These are phyloP conservation scores for Aspergillus sp. DNA, from an alignment of 2,329 filamentous ascomycete species.

Conservation along the genomic window DNA sequence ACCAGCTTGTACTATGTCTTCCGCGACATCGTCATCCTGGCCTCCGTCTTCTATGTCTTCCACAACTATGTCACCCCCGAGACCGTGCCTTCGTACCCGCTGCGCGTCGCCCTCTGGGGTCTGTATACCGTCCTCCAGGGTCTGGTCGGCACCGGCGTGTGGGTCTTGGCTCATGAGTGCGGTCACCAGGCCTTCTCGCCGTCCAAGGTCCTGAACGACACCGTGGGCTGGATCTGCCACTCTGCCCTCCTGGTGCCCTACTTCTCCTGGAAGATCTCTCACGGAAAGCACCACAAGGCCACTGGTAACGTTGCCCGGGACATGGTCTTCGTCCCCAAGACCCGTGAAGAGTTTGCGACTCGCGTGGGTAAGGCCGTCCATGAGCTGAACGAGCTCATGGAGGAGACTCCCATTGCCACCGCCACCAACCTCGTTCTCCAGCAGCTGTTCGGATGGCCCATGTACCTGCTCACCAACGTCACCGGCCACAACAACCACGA, in stretches of 20 bases:
- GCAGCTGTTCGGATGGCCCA: conserved; percentile 89
- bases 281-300: conserved; percentile 99
- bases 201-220: conserved; percentile 87
- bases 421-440: conserved; percentile 72
- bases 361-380: conserved; percentile 73
- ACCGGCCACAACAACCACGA: conserved; percentile 96
- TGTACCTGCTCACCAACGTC: conserved; percentile 88
- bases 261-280: conserved; percentile 99
- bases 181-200: conserved; percentile 95
- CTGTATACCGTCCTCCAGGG: conserved; percentile 80
- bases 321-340: conserved; percentile 98
- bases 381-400: conserved; percentile 82
- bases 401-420: conserved; percentile 90
- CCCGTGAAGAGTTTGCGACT: conserved; percentile 74
- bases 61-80: conserved; percentile 88
- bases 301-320: conserved; percentile 96
- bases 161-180: conserved; percentile 97
- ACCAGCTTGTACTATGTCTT: conserved; percentile 78
- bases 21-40: conserved; percentile 73
- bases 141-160: conserved; percentile 87
- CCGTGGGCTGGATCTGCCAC: conserved; percentile 88
- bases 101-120: conserved; percentile 65
- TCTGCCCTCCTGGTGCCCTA: conserved; percentile 89
- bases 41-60: conserved; percentile 79
- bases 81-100: conserved; percentile 67